Conservation (phyloP, 2,329 filamentous ascomycete genomes). For the Alternaria burnsii region DNA sequence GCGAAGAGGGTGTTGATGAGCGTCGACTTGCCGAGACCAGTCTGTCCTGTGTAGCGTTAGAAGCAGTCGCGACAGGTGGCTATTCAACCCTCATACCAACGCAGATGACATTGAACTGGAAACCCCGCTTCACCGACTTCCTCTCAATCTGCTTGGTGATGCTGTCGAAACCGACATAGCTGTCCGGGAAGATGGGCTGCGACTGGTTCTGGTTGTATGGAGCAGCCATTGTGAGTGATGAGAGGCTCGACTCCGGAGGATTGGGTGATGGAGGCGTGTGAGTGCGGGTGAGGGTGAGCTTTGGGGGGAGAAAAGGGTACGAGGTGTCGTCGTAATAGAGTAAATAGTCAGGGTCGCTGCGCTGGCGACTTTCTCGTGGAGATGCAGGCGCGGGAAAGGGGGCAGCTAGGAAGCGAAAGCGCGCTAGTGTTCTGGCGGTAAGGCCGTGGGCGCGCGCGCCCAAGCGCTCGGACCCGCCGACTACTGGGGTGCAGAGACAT, state of each 20-base stretch:
- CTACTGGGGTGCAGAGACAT: slow-evolving; percentile 30
- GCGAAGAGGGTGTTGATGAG: slow-evolving; percentile 99
- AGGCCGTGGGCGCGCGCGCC: slow-evolving; percentile 30
- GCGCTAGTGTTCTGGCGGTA: slow-evolving; percentile 40
- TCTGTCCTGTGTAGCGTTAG: slow-evolving; percentile 75
- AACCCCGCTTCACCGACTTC: slow-evolving; percentile 99
- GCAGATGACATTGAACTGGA: slow-evolving; percentile 99
- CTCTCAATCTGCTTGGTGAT: slow-evolving; percentile 99
- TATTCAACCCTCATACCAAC: slow-evolving; percentile 73
- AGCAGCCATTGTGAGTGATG: slow-evolving; percentile 65
- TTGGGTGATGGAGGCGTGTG: slow-evolving; percentile 16
- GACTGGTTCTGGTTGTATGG: slow-evolving; percentile 68
- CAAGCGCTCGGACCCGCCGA: slow-evolving; percentile 24
- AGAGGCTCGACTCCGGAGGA: slow-evolving; percentile 33
- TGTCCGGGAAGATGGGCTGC: slow-evolving; percentile 80
- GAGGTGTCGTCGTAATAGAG: slow-evolving; percentile 28
- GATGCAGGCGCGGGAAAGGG: slow-evolving; percentile 51
- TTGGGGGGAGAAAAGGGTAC: slow-evolving; percentile 22
- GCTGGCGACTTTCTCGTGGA: slow-evolving; percentile 50
- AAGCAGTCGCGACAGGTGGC: background rate
- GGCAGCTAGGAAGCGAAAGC: slow-evolving; percentile 51
- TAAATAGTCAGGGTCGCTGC: slow-evolving; percentile 45
- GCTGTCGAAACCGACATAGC: slow-evolving; percentile 99
- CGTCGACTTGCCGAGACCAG: slow-evolving; percentile 97
- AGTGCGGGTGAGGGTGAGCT: slow-evolving; percentile 12